These are phyloP conservation scores for Grifola frondosa DNA, from an alignment of 1,284 basidiomycete species.

Conservation along the genomic window DNA sequence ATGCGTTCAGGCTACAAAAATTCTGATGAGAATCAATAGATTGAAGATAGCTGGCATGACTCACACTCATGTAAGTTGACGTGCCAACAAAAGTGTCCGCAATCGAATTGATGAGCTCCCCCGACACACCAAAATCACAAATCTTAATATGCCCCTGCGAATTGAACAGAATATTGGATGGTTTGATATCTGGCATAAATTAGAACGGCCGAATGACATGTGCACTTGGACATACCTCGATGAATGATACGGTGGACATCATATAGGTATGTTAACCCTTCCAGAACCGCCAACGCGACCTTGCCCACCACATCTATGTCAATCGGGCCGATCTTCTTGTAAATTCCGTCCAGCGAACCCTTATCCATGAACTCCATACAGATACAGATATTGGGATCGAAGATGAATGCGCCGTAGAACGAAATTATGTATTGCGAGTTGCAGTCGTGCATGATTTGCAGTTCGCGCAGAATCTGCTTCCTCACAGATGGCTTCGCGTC, in stretches of 20 bases:
- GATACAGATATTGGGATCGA: slow-evolving; percentile 97
- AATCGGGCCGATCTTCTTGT: slow-evolving; percentile 90
- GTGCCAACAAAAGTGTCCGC: slow-evolving; percentile 99
- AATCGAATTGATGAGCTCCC: slow-evolving; percentile 97
- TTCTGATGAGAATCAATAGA: too few species aligned
- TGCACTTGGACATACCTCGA: slow-evolving; percentile 59
- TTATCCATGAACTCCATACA: slow-evolving; percentile 99
- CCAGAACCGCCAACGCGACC: slow-evolving; percentile 90
- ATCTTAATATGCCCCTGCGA: slow-evolving; percentile 95
- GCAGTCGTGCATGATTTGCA: slow-evolving; percentile 99
- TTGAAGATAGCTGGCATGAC: too few species aligned
- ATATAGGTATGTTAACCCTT: slow-evolving; percentile 96
- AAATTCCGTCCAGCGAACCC: slow-evolving; percentile 88
- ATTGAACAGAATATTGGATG: slow-evolving; percentile 96
- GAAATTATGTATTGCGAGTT: slow-evolving; percentile 91
- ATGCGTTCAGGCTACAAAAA: slow-evolving; percentile 88
- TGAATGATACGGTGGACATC: slow-evolving; percentile 99
- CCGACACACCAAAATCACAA: slow-evolving; percentile 98
- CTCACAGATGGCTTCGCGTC: slow-evolving; percentile 97
- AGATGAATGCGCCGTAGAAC: slow-evolving; percentile 94
- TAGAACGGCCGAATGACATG: background rate
- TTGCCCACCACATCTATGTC: slow-evolving; percentile 87
- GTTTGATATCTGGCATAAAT: slow-evolving; percentile 86
- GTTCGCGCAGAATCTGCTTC: slow-evolving; percentile 95
- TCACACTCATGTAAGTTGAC: slow-evolving; percentile 97